A percentile compares a stretch with the other conserved stretches of the same genome.
Conservation (phyloP, 163 green algal genomes). For the Dunaliella salina region DNA sequence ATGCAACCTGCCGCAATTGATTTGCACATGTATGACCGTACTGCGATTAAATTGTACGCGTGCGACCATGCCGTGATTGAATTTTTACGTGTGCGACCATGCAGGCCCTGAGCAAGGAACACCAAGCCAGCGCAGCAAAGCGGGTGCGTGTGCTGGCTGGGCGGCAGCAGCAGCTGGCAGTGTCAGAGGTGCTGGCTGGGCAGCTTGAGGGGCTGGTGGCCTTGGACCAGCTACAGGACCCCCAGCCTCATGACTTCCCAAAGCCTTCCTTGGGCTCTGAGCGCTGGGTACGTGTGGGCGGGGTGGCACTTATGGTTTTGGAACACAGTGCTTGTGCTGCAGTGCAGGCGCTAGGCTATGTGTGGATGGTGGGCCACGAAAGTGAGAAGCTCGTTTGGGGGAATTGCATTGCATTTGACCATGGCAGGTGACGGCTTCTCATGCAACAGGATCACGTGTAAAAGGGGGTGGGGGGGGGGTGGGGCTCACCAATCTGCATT, state of each 20-base stretch:
- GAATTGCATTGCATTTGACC: too few relatives aligned
- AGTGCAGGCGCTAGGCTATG: not conserved
- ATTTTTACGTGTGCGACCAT: not conserved
- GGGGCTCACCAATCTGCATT: too few relatives aligned
- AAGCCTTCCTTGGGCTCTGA: conserved; percentile 22
- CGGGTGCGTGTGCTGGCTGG: conserved; percentile 15
- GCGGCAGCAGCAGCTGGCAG: conserved; percentile 26
- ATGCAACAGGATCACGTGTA: too few relatives aligned
- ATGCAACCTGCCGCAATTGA: too few relatives aligned
- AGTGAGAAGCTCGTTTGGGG: not conserved
- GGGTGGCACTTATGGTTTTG: not conserved
- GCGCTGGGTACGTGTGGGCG: conserved; percentile 10
- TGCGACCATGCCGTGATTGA: too few relatives aligned
- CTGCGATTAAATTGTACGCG: too few relatives aligned
- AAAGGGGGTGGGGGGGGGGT: too few relatives aligned
- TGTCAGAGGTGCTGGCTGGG: conserved; percentile 27
- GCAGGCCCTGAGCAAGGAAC: conserved; percentile 18
- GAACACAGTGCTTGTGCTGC: not conserved
- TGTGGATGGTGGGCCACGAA: not conserved
- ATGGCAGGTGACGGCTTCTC: not conserved
- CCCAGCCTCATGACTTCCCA: conserved; percentile 13
- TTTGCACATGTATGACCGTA: too few relatives aligned
- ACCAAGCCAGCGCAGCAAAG: conserved; percentile 10
- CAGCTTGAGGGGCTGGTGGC: conserved; percentile 25
- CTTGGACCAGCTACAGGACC: conserved; percentile 23